Percentiles rank a stretch among this genome's conserved stretches.
Conservation (phyloP, 306 rosid species). For the Cicer pinnatifidum region DNA sequence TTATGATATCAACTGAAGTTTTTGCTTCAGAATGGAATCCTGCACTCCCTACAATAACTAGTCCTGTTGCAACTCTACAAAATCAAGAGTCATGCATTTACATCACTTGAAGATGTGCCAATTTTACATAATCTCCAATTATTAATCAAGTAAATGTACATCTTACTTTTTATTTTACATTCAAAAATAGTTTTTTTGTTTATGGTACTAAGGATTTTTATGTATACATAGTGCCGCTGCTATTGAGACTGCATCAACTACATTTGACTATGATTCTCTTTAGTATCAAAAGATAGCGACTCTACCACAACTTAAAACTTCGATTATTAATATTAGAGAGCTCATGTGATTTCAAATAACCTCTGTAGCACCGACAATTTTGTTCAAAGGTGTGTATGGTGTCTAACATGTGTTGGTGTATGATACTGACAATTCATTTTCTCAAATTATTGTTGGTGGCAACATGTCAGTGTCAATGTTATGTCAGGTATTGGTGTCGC, state of each 20-base stretch:
- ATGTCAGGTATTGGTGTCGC: too few relatives aligned
- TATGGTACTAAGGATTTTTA: too few relatives aligned
- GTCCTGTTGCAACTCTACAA: conserved; percentile 67
- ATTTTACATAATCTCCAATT: conserved; percentile 1
- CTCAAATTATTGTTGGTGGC: too few relatives aligned
- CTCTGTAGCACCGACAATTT: too few relatives aligned
- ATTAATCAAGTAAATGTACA: conserved; percentile 7
- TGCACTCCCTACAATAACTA: conserved; percentile 69
- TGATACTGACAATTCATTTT: too few relatives aligned
- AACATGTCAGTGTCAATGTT: too few relatives aligned
- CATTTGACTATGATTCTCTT: not conserved
- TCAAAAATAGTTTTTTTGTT: conserved; percentile 4
- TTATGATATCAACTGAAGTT: conserved; percentile 63
- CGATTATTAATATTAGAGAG: too few relatives aligned
- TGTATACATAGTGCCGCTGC: not conserved
- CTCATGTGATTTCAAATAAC: too few relatives aligned
- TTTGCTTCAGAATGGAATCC: conserved; percentile 70
- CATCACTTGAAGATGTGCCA: conserved; percentile 35
- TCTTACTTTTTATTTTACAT: conserved; percentile 30
- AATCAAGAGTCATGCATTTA: conserved; percentile 23
- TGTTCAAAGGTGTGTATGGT: too few relatives aligned
- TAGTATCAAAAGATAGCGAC: too few relatives aligned
- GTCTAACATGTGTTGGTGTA: too few relatives aligned
- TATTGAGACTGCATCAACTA: not conserved
- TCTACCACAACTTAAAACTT: too few relatives aligned